Evolutionary conservation across 1,139 yeast genomes (phyloP).

Genomic region (Geotrichum australiense): DNA sequence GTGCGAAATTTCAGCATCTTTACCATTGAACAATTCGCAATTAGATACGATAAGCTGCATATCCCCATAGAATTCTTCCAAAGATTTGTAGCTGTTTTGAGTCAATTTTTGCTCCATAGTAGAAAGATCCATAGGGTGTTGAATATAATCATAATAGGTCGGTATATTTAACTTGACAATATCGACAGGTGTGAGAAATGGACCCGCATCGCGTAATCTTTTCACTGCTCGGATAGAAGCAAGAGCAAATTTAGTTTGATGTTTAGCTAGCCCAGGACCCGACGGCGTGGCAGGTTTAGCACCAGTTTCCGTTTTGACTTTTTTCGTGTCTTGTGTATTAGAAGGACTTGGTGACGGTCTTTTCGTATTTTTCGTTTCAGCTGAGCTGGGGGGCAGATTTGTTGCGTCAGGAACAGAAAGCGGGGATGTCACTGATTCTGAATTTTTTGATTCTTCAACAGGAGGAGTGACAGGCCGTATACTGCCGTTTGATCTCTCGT

Average conservation of each 20-base stretch:
- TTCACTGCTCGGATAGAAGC: constrained; percentile 57
- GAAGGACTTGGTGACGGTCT: constrained; percentile 1
- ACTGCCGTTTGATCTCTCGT: neutral
- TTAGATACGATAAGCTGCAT: constrained; percentile 79
- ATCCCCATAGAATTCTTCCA: constrained; percentile 66
- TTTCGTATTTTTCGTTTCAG: no score
- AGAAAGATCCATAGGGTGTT: constrained; percentile 88
- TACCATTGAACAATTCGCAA: constrained; percentile 81
- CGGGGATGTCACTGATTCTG: neutral
- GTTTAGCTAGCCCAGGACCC: constrained; percentile 67
- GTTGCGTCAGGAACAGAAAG: neutral
- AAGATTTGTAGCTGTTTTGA: constrained; percentile 62
- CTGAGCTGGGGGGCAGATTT: no score
- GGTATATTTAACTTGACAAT: constrained; percentile 84
- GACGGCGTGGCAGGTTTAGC: neutral
- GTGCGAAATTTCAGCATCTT: constrained; percentile 70
- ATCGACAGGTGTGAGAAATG: constrained; percentile 87
- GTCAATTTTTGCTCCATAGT: constrained; percentile 79
- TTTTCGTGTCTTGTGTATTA: neutral
- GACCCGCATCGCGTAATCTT: constrained; percentile 85
- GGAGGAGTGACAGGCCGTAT: constrained; percentile 7
- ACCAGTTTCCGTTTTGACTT: constrained; percentile 1
- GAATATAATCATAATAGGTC: constrained; percentile 73
- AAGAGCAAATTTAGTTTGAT: constrained; percentile 60
- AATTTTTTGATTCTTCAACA: constrained; percentile 3